These are phyloP conservation scores for carrot (Daucus carota) DNA, from an alignment of 129 eudicot genomes.

Conservation along the genomic window DNA sequence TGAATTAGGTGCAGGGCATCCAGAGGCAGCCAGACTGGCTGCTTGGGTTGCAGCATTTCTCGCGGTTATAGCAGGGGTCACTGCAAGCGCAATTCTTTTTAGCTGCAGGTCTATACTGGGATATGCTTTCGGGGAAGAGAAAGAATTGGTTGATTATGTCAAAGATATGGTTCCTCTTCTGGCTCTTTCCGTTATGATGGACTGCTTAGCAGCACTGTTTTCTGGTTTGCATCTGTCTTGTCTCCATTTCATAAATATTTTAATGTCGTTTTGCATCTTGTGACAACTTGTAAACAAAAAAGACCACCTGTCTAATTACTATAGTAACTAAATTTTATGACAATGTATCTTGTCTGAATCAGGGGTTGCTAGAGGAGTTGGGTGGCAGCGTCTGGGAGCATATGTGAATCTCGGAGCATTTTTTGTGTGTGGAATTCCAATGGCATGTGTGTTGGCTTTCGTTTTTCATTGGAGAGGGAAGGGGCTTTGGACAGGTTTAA, in stretches of 20 bases:
- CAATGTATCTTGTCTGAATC: not conserved
- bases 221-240: slow-evolving; percentile 30
- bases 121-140: slow-evolving; percentile 40
- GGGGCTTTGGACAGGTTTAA: slow-evolving; percentile 63
- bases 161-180: slow-evolving; percentile 45
- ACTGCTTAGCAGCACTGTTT: slow-evolving; percentile 50
- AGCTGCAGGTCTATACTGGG: slow-evolving; percentile 34
- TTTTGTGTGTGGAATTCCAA: slow-evolving; percentile 54
- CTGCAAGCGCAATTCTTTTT: slow-evolving; percentile 22
- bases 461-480: slow-evolving; percentile 39
- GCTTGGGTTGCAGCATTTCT: slow-evolving; percentile 26
- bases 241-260: too few relatives aligned
- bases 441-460: slow-evolving; percentile 46
- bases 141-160: slow-evolving; percentile 39
- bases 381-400: slow-evolving; percentile 82
- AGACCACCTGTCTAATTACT: too few relatives aligned
- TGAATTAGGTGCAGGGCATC: slow-evolving; percentile 65
- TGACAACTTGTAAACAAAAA: too few relatives aligned
- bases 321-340: not conserved
- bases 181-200: slow-evolving; percentile 40
- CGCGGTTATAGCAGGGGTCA: slow-evolving; percentile 29
- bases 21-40: slow-evolving; percentile 37
- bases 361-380: slow-evolving; percentile 73
- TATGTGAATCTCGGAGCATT: slow-evolving; percentile 59
- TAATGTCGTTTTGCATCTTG: too few relatives aligned